These are phyloP conservation scores for Penicillium riverlandense DNA, from an alignment of 495 filamentous ascomycete genomes.

Conservation along the genomic window DNA sequence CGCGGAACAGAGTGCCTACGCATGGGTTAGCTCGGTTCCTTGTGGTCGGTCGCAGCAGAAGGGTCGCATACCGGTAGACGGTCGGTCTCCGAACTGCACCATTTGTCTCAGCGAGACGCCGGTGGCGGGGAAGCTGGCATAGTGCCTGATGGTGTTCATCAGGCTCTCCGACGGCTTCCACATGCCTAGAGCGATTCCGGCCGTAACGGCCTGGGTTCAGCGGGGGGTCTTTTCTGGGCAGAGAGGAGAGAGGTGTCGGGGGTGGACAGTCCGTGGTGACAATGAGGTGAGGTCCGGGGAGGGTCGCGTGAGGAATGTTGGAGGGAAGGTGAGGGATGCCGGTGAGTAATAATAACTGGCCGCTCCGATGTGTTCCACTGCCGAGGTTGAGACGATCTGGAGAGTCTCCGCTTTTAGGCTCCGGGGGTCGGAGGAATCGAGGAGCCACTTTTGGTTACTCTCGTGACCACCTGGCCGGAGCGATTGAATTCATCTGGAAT, in stretches of 20 bases:
- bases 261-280: constrained; percentile 3
- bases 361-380: constrained; percentile 8
- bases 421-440: constrained; percentile 17
- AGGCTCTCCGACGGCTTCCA: constrained; percentile 85
- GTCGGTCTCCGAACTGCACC: constrained; percentile 95
- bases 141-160: constrained; percentile 99
- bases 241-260: constrained; percentile 2
- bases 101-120: constrained; percentile 95
- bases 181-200: constrained; percentile 46
- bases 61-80: constrained; percentile 63
- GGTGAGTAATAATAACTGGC: constrained; percentile 4
- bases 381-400: constrained; percentile 19
- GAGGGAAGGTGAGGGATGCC: constrained; percentile 2
- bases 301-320: constrained; percentile 24
- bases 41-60: background rate
- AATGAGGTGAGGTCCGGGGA: constrained; percentile 1
- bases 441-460: too few relatives aligned
- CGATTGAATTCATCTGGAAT: too few relatives aligned
- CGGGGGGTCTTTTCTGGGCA: background rate
- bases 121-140: constrained; percentile 93
- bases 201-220: constrained; percentile 19
- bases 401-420: constrained; percentile 4
- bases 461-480: too few relatives aligned
- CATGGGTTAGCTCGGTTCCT: constrained; percentile 1
- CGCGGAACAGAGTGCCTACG: constrained; percentile 87